Evolutionary conservation across 371 early-diverging fungal species (phyloP).

Genomic region (Paraphysoderma sedebokerense): DNA sequence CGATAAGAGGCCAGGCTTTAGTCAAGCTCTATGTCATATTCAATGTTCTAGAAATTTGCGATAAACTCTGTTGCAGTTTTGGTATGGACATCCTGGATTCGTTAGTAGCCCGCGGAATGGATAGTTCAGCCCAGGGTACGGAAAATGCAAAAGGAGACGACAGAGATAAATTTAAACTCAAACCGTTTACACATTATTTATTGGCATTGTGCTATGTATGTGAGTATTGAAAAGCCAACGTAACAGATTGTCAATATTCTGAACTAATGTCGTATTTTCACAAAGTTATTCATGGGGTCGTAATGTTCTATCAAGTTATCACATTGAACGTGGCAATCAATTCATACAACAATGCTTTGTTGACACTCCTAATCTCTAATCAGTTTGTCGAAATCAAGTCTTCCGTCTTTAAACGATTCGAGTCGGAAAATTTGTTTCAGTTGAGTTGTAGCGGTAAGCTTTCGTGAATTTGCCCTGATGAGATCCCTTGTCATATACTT

Average conservation of each 20-base stretch:
- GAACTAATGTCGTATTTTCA: no score
- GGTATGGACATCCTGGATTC: constrained; percentile 90
- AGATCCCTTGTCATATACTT: not conserved
- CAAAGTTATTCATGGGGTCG: constrained; percentile 63
- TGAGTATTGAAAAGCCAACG: no score
- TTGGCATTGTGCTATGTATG: no score
- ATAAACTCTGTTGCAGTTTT: constrained; percentile 79
- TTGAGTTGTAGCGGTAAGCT: constrained; percentile 62
- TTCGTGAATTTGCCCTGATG: not conserved
- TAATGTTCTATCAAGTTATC: constrained; percentile 89
- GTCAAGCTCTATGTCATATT: constrained; percentile 95
- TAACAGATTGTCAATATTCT: no score
- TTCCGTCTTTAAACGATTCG: constrained; percentile 88
- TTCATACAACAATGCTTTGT: constrained; percentile 76
- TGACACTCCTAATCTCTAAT: constrained; percentile 82
- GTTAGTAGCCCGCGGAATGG: constrained; percentile 26
- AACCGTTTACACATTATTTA: no score
- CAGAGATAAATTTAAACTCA: no score
- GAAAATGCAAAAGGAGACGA: no score
- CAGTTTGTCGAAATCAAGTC: constrained; percentile 97
- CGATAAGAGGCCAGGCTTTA: constrained; percentile 83
- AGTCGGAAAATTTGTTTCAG: constrained; percentile 89
- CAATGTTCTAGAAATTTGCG: constrained; percentile 83
- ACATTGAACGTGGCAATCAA: constrained; percentile 92
- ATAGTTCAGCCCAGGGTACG: no score